A percentile compares a stretch with the other conserved stretches of the same genome.
These are phyloP conservation scores for Leishmania lainsoni DNA, from an alignment of 208 protist species.

Conservation along the genomic window DNA sequence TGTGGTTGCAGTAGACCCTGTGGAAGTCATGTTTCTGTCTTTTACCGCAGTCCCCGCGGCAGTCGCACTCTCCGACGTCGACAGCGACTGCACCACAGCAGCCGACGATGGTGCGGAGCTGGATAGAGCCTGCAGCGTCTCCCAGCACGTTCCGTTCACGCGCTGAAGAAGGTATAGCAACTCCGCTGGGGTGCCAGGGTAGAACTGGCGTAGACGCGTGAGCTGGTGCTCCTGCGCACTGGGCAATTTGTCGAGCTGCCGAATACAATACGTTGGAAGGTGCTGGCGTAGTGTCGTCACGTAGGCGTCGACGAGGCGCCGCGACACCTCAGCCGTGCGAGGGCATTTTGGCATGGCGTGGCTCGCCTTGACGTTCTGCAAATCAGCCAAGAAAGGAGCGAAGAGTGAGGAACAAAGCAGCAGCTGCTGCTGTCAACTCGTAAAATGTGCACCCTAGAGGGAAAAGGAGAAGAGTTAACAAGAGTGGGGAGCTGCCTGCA, in stretches of 20 bases:
- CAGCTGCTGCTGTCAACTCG: background rate
- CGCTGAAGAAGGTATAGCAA: conserved; percentile 49
- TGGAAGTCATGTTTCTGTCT: background rate
- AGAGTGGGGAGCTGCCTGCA: background rate
- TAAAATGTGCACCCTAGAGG: background rate
- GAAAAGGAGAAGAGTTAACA: background rate
- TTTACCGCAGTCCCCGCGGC: background rate
- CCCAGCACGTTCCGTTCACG: conserved; percentile 64
- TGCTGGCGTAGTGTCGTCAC: conserved; percentile 67
- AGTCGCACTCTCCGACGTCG: background rate
- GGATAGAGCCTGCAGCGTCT: conserved; percentile 20
- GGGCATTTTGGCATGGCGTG: conserved; percentile 22
- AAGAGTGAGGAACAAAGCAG: background rate
- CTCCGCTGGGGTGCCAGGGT: conserved; percentile 46
- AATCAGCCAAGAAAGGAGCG: background rate
- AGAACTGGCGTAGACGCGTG: conserved; percentile 32
- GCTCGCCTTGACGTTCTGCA: background rate
- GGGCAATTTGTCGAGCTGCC: conserved; percentile 55
- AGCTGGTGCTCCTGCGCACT: conserved; percentile 45
- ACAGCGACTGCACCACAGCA: background rate
- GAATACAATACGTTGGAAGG: conserved; percentile 51
- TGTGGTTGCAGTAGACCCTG: background rate
- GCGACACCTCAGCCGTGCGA: conserved; percentile 39
- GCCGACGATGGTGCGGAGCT: conserved; percentile 4
- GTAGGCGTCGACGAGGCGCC: conserved; percentile 62